phyloP scores from a whole-genome alignment of 1,284 basidiomycete species.

The Sanguinoderma infundibulare region DNA sequence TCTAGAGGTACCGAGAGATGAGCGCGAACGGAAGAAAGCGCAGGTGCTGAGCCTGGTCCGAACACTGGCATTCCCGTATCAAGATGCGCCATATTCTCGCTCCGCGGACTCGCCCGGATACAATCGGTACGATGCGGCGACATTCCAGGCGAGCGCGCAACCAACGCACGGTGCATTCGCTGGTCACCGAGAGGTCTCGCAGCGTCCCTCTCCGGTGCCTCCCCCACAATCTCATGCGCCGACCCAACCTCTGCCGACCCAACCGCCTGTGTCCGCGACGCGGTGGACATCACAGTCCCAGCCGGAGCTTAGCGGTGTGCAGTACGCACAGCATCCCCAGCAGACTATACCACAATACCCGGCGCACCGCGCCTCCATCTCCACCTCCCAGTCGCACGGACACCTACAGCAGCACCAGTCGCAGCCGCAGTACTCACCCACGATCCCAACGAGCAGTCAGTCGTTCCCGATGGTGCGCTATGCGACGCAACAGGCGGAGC shows the following conservation, averaged over 20 bases:
- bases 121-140: constrained; percentile 13
- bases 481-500: constrained; percentile 13
- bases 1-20: constrained; percentile 42
- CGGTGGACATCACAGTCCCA: constrained; percentile 28
- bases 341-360: constrained; percentile 10
- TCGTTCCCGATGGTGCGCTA: constrained; percentile 23
- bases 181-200: constrained; percentile 1
- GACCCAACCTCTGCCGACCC: constrained; percentile 22
- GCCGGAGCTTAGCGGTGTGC: constrained; percentile 7
- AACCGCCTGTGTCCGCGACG: constrained; percentile 31
- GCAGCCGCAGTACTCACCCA: constrained; percentile 21
- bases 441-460: constrained; percentile 10
- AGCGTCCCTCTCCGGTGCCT: constrained; percentile 1
- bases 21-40: constrained; percentile 61
- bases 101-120: constrained; percentile 29
- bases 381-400: constrained; percentile 15
- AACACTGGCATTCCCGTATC: constrained; percentile 78
- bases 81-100: constrained; percentile 57
- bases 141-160: constrained; percentile 5
- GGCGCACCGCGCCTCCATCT: constrained; percentile 5
- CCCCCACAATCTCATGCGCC: constrained; percentile 8
- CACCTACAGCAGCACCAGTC: constrained; percentile 7
- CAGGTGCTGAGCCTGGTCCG: constrained; percentile 67
- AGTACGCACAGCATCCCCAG: constrained; percentile 10
- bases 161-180: constrained; percentile 2